Evolutionary conservation across 2,329 filamentous ascomycete genomes (phyloP).

Genomic region (Xylaria polymorpha): DNA sequence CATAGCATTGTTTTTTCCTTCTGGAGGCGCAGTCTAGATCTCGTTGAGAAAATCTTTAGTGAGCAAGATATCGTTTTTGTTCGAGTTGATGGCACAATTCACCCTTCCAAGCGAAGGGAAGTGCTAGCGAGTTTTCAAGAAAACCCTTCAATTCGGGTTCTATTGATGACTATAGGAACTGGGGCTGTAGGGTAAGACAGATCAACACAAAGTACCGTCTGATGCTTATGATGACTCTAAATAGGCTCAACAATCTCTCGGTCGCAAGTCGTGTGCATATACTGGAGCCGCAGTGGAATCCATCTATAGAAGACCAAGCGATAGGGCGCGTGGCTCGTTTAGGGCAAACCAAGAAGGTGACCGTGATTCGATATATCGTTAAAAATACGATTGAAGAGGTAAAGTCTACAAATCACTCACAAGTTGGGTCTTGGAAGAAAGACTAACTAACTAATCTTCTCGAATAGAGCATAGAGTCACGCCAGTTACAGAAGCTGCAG

Average conservation of each 20-base stretch:
- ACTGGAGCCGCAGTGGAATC: conserved; percentile 51
- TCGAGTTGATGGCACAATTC: conserved; percentile 48
- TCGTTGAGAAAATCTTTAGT: conserved; percentile 44
- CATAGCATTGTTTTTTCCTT: conserved; percentile 51
- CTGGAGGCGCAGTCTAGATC: conserved; percentile 51
- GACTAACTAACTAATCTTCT: neutral
- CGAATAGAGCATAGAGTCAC: conserved; percentile 30
- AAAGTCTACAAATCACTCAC: neutral
- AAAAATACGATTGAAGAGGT: conserved; percentile 48
- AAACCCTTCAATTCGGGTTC: conserved; percentile 39
- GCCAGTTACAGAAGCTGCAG: conserved; percentile 32
- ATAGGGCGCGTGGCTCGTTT: conserved; percentile 46
- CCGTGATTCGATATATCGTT: conserved; percentile 46
- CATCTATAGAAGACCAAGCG: conserved; percentile 49
- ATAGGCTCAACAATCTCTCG: conserved; percentile 46
- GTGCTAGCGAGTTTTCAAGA: conserved; percentile 45
- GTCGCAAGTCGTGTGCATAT: conserved; percentile 48
- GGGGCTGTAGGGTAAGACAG: conserved; percentile 50
- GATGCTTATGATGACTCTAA: neutral
- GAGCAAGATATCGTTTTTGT: conserved; percentile 42
- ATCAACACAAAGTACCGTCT: neutral
- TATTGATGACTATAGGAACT: conserved; percentile 50
- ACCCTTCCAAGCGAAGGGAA: conserved; percentile 37
- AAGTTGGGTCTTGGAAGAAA: neutral
- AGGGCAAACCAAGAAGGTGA: conserved; percentile 45